Base-by-base conservation (phyloP, 495 filamentous ascomycete genomes). In the Penicillium angulare region DNA sequence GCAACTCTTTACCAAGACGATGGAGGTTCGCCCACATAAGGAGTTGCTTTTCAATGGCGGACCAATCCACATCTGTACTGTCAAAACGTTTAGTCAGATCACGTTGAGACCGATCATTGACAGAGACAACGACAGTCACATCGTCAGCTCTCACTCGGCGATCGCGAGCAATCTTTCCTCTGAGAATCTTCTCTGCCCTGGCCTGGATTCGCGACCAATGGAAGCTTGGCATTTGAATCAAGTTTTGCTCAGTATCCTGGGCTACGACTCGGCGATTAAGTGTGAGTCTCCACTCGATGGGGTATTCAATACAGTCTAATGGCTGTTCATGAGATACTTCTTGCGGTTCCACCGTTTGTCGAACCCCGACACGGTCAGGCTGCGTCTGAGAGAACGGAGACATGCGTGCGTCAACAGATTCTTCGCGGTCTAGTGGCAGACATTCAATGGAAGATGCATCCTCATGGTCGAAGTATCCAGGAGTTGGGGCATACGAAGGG, bases 41-140 rank as follows among this genome's bases (percentile, higher is more conserved):
- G 3, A 64, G 49, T 46, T 64, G 56, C 33, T 59, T 57, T 41
- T 65, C 47, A 5, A 58, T 32, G 26, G 60, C n/a, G 18, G 52
- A 40, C 59, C 44, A 62, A 27, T 57, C 40, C 18, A 61, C 57
- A 26, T 58, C 41, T n/a, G 51, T 49, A 15, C 48, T 2, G 3
- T 64, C 39, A 49, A 59, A 61, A 0, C 43, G 39, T 36, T 65
- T 57, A 8, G 18, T 59, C 17, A 63, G 53, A 43, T 65, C 52
- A 10, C 52, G 49, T 44, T 63, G 35, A 18, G 48, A 50, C 9
- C 52, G 50, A 52, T 68, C 42, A 40, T 57, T 61, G n/a, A 64
- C 56, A 16, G 47, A 55, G 7, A 61, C 47, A 2, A 53, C 43
- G 24, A 63, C 44, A 5, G 32, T 35, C 15, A 43, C 65, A 20